These are phyloP conservation scores for Raffaelea deltoideospora DNA, from an alignment of 2,329 filamentous ascomycete species.

Conservation along the genomic window DNA sequence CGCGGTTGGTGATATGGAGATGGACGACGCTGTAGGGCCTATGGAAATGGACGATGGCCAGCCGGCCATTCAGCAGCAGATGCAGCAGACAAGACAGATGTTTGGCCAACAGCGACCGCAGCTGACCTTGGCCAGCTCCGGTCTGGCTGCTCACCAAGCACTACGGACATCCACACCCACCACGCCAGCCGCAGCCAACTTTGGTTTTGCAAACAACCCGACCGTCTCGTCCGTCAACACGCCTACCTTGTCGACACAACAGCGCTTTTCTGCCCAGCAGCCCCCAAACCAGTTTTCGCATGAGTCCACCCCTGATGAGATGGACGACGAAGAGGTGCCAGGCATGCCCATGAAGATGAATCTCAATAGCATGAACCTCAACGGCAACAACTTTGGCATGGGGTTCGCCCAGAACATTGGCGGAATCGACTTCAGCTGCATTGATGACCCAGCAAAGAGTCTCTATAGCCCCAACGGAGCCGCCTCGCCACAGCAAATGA, in stretches of 20 bases:
- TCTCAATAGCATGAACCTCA: conserved; percentile 45
- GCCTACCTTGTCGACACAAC: conserved; percentile 71
- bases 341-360: conserved; percentile 43
- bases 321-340: conserved; percentile 61
- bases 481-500: conserved; percentile 35
- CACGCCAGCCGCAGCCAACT: conserved; percentile 63
- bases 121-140: conserved; percentile 66
- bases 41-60: conserved; percentile 50
- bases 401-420: conserved; percentile 32
- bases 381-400: conserved; percentile 32
- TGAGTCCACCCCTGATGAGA: conserved; percentile 40
- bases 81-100: conserved; percentile 55
- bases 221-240: conserved; percentile 97
- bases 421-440: conserved; percentile 40
- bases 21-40: conserved; percentile 66
- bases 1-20: conserved; percentile 85
- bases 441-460: conserved; percentile 89
- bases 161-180: conserved; percentile 74
- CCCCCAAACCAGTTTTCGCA: conserved; percentile 33
- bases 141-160: conserved; percentile 57
- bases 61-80: no score
- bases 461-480: conserved; percentile 76
- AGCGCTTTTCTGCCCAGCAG: conserved; percentile 40
- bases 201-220: conserved; percentile 79
- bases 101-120: conserved; percentile 56